Conservation (phyloP, 2,329 filamentous ascomycete genomes). For the Cucurbitaria berberidis region DNA sequence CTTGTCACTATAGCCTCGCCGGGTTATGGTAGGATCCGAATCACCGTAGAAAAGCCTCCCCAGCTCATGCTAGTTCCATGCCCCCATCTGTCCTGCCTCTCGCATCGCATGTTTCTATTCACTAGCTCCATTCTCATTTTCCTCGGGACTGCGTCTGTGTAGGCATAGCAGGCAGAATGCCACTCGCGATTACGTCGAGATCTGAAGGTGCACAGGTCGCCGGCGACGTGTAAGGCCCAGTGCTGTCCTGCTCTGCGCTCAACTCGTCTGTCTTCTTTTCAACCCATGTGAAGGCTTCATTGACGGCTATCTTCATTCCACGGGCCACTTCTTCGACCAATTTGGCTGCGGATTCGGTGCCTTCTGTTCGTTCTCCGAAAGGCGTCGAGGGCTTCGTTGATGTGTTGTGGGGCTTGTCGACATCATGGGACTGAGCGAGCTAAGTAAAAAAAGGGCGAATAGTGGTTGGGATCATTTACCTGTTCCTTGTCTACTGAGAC, state of each 20-base stretch:
- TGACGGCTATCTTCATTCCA: conserved; percentile 26
- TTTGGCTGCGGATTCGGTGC: conserved; percentile 20
- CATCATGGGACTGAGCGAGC: background rate
- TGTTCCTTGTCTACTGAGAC: background rate
- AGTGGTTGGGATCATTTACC: background rate
- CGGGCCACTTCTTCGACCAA: conserved; percentile 24
- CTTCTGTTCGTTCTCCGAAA: conserved; percentile 14
- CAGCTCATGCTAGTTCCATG: background rate
- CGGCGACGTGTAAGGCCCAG: conserved; percentile 42
- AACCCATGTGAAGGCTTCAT: conserved; percentile 32
- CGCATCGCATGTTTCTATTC: background rate
- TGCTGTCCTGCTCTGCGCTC: conserved; percentile 23
- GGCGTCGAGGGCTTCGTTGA: background rate
- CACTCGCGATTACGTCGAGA: conserved; percentile 41
- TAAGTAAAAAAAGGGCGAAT: background rate
- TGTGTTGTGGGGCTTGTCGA: background rate
- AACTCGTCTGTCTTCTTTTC: conserved; percentile 35
- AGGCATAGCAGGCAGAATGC: conserved; percentile 33
- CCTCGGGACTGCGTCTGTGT: background rate
- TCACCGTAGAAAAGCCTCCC: background rate
- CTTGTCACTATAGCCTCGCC: background rate
- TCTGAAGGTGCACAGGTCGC: conserved; percentile 43
- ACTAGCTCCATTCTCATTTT: background rate
- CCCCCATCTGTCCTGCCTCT: background rate
- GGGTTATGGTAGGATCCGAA: background rate